These are phyloP conservation scores for Alternaria tenuissima DNA, from an alignment of 2,329 filamentous ascomycete species.

Conservation along the genomic window DNA sequence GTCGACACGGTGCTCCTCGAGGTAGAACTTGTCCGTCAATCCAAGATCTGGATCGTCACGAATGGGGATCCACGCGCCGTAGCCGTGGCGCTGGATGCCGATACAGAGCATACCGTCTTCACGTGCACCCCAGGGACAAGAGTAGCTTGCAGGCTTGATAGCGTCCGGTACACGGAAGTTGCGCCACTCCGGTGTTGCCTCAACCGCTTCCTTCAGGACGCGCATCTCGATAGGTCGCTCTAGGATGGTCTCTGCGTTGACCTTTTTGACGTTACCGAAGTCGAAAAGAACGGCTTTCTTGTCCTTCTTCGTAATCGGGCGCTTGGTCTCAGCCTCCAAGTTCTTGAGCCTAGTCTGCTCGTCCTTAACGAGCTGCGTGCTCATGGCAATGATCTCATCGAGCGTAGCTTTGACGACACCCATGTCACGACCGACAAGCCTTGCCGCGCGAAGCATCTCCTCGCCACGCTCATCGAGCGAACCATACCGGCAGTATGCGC, in stretches of 20 bases:
- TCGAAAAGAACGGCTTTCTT: slow-evolving; percentile 97
- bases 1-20: slow-evolving; percentile 97
- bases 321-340: slow-evolving; percentile 75
- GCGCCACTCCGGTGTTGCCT: slow-evolving; percentile 70
- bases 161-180: slow-evolving; percentile 90
- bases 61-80: slow-evolving; percentile 94
- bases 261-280: slow-evolving; percentile 88
- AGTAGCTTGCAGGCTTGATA: slow-evolving; percentile 90
- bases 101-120: slow-evolving; percentile 98
- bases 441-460: slow-evolving; percentile 87
- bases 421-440: slow-evolving; percentile 80
- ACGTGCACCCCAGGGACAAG: slow-evolving; percentile 87
- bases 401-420: slow-evolving; percentile 81
- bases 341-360: slow-evolving; percentile 70
- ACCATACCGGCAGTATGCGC: slow-evolving; percentile 89
- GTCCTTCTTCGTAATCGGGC: slow-evolving; percentile 92
- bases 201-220: slow-evolving; percentile 78
- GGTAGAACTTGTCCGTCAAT: slow-evolving; percentile 88
- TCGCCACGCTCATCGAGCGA: slow-evolving; percentile 87
- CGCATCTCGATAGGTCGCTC: slow-evolving; percentile 90
- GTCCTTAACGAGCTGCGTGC: slow-evolving; percentile 74
- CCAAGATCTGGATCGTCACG: slow-evolving; percentile 88
- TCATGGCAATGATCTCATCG: slow-evolving; percentile 78
- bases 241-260: slow-evolving; percentile 94
- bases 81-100: slow-evolving; percentile 91